Evolutionary conservation across 192 early-diverging fungal genomes (phyloP).

Genomic region (Paraglomus occultum): DNA sequence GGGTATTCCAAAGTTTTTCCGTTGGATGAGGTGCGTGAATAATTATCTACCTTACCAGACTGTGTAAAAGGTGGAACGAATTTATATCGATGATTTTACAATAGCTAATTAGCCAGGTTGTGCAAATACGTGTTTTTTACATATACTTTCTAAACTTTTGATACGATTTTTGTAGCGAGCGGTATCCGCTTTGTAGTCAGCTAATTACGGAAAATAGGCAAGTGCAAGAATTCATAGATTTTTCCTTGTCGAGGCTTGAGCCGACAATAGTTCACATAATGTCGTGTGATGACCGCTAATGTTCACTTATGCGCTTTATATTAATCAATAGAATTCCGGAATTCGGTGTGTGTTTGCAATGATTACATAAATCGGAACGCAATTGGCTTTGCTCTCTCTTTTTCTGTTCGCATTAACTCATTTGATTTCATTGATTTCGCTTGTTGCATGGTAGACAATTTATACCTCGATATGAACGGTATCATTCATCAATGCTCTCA

Average conservation of each 20-base stretch:
- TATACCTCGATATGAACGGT: conserved; percentile 99
- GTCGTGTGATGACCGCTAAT: no score
- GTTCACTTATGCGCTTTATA: background rate
- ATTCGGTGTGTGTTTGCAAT: conserved; percentile 61
- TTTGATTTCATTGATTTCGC: background rate
- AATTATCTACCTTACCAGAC: background rate
- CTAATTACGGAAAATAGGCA: conserved; percentile 78
- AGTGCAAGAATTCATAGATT: background rate
- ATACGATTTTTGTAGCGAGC: conserved; percentile 57
- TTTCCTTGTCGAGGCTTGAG: background rate
- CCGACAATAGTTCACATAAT: background rate
- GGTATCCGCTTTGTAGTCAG: conserved; percentile 94
- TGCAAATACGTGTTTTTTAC: background rate
- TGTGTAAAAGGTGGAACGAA: no score
- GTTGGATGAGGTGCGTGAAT: conserved; percentile 82
- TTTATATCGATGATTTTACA: no score
- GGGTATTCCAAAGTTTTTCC: conserved; percentile 94
- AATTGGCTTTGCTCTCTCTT: conserved; percentile 41
- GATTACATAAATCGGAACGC: background rate
- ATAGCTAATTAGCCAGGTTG: no score
- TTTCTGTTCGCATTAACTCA: background rate
- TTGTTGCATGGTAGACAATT: conserved; percentile 65
- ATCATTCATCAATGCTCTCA: conserved; percentile 98
- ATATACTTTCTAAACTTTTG: background rate
- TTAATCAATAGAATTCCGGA: conserved; percentile 70